Conservation (phyloP, 2,329 filamentous ascomycete genomes). For the Fusarium sp. region DNA sequence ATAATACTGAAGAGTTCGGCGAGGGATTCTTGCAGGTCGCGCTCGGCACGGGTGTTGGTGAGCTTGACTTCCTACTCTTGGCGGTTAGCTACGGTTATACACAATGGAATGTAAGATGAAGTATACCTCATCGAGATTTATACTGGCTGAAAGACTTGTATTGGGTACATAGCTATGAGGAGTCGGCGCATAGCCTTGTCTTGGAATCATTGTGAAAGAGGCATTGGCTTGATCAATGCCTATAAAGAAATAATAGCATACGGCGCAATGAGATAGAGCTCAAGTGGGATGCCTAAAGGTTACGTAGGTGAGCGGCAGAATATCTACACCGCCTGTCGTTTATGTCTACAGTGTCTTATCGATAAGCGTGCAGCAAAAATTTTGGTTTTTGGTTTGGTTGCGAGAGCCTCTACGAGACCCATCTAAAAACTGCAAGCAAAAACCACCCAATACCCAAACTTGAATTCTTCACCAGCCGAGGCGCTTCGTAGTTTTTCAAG, state of each 20-base stretch:
- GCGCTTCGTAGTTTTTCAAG: conserved; percentile 44
- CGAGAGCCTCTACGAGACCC: conserved; percentile 20
- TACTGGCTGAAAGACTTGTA: conserved; percentile 82
- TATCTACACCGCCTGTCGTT: conserved; percentile 44
- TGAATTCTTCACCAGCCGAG: conserved; percentile 40
- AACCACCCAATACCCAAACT: conserved; percentile 20
- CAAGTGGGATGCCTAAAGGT: conserved; percentile 39
- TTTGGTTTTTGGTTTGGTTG: conserved; percentile 47
- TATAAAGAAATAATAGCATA: background rate
- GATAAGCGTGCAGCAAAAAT: conserved; percentile 50
- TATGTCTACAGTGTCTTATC: conserved; percentile 40
- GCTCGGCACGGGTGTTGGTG: conserved; percentile 83
- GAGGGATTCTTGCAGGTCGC: conserved; percentile 93
- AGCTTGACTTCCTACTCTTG: conserved; percentile 88
- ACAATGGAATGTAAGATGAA: background rate
- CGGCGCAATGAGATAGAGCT: conserved; percentile 11
- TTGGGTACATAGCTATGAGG: conserved; percentile 93
- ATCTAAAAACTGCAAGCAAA: conserved; percentile 26
- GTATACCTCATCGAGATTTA: conserved; percentile 88
- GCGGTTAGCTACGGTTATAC: conserved; percentile 23
- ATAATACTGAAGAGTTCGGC: conserved; percentile 99
- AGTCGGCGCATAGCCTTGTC: conserved; percentile 85
- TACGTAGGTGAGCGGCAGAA: conserved; percentile 49
- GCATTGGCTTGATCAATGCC: conserved; percentile 38
- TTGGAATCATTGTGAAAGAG: conserved; percentile 59